Conservation (phyloP, 2,329 filamentous ascomycete species). For the Hirsutella minnesotensis region DNA sequence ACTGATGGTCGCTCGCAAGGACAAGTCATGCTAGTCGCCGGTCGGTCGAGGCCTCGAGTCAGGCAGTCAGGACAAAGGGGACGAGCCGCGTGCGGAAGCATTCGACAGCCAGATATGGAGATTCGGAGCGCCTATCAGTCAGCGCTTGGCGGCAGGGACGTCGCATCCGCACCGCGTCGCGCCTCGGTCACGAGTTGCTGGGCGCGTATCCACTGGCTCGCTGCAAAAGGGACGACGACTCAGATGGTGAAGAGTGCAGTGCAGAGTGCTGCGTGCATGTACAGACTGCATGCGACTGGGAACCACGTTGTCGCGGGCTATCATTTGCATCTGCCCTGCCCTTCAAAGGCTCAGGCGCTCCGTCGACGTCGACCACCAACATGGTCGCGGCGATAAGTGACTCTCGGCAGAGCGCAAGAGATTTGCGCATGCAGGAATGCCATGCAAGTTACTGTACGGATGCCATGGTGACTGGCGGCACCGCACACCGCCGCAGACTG, state of each 20-base stretch:
- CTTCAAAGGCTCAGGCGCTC: no score
- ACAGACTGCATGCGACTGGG: no score
- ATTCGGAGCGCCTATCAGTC: not conserved
- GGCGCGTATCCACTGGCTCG: not conserved
- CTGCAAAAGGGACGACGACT: not conserved
- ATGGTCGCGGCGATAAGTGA: not conserved
- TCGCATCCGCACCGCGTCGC: not conserved
- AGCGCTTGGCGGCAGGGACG: not conserved
- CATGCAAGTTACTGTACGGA: not conserved
- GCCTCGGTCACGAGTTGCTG: not conserved
- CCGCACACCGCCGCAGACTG: not conserved
- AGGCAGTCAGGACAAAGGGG: no score
- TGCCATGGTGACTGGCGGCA: not conserved
- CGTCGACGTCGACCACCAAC: no score
- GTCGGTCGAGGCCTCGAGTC: no score
- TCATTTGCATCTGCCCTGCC: no score
- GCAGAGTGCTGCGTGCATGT: no score
- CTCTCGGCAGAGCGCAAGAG: no score
- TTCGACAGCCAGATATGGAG: not conserved
- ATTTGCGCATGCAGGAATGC: not conserved
- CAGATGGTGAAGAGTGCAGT: not conserved
- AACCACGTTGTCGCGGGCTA: no score
- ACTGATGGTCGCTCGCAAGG: no score
- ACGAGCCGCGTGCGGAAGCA: not conserved
- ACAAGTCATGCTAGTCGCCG: no score